phyloP scores from a whole-genome alignment of 2,329 filamentous ascomycete species.

The Apiospora rasikravindrae region DNA sequence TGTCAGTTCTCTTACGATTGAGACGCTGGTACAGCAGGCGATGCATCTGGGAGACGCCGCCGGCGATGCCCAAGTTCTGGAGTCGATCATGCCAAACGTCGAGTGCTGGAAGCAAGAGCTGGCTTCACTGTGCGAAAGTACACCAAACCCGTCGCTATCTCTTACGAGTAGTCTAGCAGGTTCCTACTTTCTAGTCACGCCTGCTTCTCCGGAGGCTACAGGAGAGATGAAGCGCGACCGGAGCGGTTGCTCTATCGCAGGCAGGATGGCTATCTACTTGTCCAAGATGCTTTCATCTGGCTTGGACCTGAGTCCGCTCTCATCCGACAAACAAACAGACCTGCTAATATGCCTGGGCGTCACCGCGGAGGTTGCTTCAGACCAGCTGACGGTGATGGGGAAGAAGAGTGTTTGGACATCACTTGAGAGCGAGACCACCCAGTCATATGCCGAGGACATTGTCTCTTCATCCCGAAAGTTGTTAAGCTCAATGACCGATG shows the following conservation, averaged over 20 bases:
- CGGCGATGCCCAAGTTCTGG: constrained; percentile 36
- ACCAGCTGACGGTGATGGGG: constrained; percentile 56
- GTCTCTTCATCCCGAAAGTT: constrained; percentile 46
- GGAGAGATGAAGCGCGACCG: constrained; percentile 58
- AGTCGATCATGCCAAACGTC: constrained; percentile 63
- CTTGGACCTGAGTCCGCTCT: constrained; percentile 45
- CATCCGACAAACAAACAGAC: constrained; percentile 51
- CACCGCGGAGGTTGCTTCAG: constrained; percentile 56
- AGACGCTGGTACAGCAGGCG: constrained; percentile 59
- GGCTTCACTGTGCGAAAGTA: constrained; percentile 54
- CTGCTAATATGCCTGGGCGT: constrained; percentile 57
- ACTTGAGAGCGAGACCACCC: constrained; percentile 41
- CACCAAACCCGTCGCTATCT: constrained; percentile 68
- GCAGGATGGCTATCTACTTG: constrained; percentile 77
- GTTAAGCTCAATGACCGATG: constrained; percentile 41
- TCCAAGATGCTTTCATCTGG: constrained; percentile 58
- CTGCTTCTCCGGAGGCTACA: constrained; percentile 27
- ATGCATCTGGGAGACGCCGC: constrained; percentile 44
- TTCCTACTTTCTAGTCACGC: constrained; percentile 66
- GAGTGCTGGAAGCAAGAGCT: constrained; percentile 71
- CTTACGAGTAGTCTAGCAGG: constrained; percentile 77
- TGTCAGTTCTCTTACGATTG: constrained; percentile 55
- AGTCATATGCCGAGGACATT: constrained; percentile 49
- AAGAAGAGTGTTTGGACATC: constrained; percentile 53
- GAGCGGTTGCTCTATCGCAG: constrained; percentile 72